Base-by-base conservation (phyloP, 768 basidiomycete genomes). In the Cystofilobasidium bisporidii region DNA sequence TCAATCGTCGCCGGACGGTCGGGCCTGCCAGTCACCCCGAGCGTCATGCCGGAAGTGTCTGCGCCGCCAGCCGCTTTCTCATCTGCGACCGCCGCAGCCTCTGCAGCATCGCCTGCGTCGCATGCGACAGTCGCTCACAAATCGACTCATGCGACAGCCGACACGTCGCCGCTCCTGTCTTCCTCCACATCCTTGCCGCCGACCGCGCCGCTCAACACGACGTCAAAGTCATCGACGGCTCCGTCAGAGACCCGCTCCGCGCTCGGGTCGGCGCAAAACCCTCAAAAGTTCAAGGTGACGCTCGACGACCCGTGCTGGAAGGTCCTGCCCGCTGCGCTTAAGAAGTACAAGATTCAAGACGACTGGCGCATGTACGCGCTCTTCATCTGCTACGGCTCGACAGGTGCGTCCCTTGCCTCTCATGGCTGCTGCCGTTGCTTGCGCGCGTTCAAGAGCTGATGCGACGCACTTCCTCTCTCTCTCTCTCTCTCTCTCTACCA, bases 331-430 rank as follows among this genome's bases (percentile, higher is more conserved):
- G 96, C 96, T 0, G 96, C 96, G 20, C 80, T 99, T 71, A 97
- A 97, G 80, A 98, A 98, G 78, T 99, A 99, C 77, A 92, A 90
- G 75, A 98, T 98, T 78, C 91, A 94, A 77, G 96, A 98, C 71
- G 93, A 89, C 76, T 99, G 96, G 96, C 87, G 91, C 80, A 89
- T 91, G 73, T 99, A 98, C 79, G 96, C 96, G 33, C 89, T 99
- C 87, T 99, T 99, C 79, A 98, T 99, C 69, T 98, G 94, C 73
- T 97, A 94, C 77, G 94, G 93, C 15, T 86, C 87, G 63, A 81
- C 91, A 62, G 91, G 93, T 91, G 74, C 72, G 83, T 36, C n/a
- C 14, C 11, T 0, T 8, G 24, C 22, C 32, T 10, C 48, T 48
- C 26, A 18, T 33, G 20, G n/a, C 61, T 24, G n/a, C n/a, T n/a